phyloP scores from a whole-genome alignment of 192 early-diverging fungal species.

The Funneliformis geosporum region DNA sequence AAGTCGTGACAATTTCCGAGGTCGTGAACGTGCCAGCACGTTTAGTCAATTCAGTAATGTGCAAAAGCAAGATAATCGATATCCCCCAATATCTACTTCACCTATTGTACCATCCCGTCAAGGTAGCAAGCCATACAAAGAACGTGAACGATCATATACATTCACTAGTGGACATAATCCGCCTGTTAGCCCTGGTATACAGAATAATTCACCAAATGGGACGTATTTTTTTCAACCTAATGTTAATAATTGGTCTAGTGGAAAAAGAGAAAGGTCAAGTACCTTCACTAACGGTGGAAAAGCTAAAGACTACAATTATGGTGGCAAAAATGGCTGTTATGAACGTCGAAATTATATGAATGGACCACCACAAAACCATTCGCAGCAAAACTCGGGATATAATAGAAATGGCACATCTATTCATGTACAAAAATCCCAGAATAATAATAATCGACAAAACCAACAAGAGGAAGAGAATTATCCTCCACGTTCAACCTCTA shows the following conservation, averaged over 20 bases:
- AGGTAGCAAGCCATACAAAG: background rate
- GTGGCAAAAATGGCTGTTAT: background rate
- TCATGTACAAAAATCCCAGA: background rate
- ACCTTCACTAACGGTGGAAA: slow-evolving; percentile 7
- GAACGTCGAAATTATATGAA: background rate
- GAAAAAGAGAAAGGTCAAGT: slow-evolving; percentile 5
- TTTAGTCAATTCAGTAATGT: background rate
- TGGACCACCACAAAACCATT: background rate
- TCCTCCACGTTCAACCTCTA: background rate
- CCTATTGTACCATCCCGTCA: background rate
- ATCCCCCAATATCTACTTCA: background rate
- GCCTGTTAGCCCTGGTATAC: background rate
- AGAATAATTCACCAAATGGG: background rate
- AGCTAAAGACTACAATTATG: background rate
- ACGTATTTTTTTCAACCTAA: background rate
- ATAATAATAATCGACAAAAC: background rate
- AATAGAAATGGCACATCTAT: background rate
- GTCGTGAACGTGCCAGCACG: slow-evolving; percentile 12
- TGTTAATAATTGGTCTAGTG: background rate
- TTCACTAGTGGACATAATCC: slow-evolving; percentile 5
- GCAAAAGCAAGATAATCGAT: background rate
- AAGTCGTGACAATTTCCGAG: background rate
- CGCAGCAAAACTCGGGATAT: background rate
- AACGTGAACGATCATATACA: slow-evolving; percentile 19
- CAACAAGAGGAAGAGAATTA: background rate